Conservation (phyloP, 2,329 filamentous ascomycete genomes). For the Calcarisporium arbuscula region DNA sequence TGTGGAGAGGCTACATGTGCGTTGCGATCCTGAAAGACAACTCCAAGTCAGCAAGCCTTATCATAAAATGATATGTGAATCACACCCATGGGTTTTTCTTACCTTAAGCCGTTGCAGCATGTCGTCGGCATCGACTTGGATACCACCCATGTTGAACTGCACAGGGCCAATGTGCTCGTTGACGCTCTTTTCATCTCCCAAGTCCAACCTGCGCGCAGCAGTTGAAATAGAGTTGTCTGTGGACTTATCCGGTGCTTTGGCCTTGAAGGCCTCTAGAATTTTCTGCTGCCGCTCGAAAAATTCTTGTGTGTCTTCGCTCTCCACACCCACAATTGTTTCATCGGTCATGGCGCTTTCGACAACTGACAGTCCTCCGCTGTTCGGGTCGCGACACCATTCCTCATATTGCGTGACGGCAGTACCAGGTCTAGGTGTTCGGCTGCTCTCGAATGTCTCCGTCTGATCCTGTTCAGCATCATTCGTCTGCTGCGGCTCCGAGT, state of each 20-base stretch:
- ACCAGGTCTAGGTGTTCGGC: too few relatives aligned
- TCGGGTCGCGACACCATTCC: slow-evolving; percentile 70
- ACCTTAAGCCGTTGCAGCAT: slow-evolving; percentile 85
- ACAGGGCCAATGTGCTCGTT: slow-evolving; percentile 88
- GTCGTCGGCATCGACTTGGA: slow-evolving; percentile 91
- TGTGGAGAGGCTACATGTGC: slow-evolving; percentile 40
- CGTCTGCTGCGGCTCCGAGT: slow-evolving; percentile 19
- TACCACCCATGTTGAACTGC: slow-evolving; percentile 97
- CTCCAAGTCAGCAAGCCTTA: slow-evolving; percentile 14
- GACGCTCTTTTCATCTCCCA: slow-evolving; percentile 39
- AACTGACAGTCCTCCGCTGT: slow-evolving; percentile 46
- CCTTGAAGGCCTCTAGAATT: slow-evolving; percentile 59
- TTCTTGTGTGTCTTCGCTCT: slow-evolving; percentile 60
- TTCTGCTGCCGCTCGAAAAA: slow-evolving; percentile 73
- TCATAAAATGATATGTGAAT: not conserved
- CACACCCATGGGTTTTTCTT: slow-evolving; percentile 14
- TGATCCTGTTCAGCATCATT: slow-evolving; percentile 15
- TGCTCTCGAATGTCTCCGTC: slow-evolving; percentile 10
- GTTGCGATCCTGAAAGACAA: slow-evolving; percentile 45
- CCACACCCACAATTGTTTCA: slow-evolving; percentile 25
- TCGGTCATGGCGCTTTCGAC: slow-evolving; percentile 33
- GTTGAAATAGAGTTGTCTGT: slow-evolving; percentile 16
- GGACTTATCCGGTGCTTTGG: slow-evolving; percentile 45
- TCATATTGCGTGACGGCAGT: slow-evolving; percentile 70
- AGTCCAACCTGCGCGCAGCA: slow-evolving; percentile 21